These are phyloP conservation scores for Herpetospermum pedunculosum DNA, from an alignment of 306 rosid genomes.

Conservation along the genomic window DNA sequence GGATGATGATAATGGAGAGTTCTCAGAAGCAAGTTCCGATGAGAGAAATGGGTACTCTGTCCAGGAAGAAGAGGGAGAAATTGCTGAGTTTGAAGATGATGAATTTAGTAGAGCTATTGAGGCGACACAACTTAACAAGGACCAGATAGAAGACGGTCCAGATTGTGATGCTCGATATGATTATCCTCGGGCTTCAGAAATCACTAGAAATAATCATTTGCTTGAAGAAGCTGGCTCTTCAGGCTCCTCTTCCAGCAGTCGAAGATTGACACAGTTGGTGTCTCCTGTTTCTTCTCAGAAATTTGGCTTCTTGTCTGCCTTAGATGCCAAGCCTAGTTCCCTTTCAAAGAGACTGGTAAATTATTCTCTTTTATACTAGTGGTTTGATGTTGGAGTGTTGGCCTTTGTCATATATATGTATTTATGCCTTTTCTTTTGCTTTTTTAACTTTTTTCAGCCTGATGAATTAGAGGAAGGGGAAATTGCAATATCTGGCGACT, in stretches of 20 bases:
- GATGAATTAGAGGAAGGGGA: constrained; percentile 97
- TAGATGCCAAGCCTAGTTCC: constrained; percentile 77
- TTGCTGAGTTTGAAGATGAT: constrained; percentile 79
- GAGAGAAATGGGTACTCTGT: constrained; percentile 73
- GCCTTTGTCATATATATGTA: constrained; percentile 13
- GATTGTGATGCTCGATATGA: constrained; percentile 46
- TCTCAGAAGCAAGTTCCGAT: constrained; percentile 78
- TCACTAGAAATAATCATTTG: constrained; percentile 31
- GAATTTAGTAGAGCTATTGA: constrained; percentile 59
- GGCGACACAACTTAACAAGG: constrained; percentile 42
- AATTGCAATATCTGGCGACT: constrained; percentile 84
- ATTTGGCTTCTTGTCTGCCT: constrained; percentile 83
- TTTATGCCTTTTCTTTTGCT: not conserved
- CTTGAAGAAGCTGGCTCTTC: constrained; percentile 67
- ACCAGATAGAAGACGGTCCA: constrained; percentile 47
- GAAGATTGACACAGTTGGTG: constrained; percentile 37
- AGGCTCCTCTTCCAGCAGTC: constrained; percentile 67
- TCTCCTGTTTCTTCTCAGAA: constrained; percentile 77
- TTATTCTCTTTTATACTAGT: constrained; percentile 19
- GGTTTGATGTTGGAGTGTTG: constrained; percentile 15
- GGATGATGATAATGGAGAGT: constrained; percentile 76
- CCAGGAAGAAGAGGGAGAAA: constrained; percentile 81
- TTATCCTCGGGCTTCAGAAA: constrained; percentile 44
- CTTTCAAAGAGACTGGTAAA: constrained; percentile 59
- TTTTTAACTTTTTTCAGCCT: constrained; percentile 38